Percentiles rank a stretch among this genome's conserved stretches.
phyloP scores from a whole-genome alignment of 2,329 filamentous ascomycete genomes.

The Colletotrichum echinochloae region DNA sequence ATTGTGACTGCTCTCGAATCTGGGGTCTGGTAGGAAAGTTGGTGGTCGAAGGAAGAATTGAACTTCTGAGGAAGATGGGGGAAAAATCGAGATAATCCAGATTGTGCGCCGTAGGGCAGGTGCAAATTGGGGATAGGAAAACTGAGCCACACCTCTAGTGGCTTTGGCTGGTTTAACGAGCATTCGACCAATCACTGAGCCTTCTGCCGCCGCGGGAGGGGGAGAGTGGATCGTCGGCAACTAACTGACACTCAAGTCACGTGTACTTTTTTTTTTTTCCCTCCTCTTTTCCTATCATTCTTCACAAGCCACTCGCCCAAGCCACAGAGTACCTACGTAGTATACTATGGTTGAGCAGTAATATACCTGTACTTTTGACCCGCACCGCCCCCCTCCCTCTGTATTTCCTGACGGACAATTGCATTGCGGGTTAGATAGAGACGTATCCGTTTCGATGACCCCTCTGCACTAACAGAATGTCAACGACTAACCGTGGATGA shows the following conservation, averaged over 20 bases:
- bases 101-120: conserved; percentile 36
- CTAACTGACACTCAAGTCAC: background rate
- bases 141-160: conserved; percentile 10
- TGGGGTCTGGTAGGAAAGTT: conserved; percentile 37
- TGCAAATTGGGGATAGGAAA: background rate
- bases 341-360: too few species aligned
- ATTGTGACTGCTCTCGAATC: conserved; percentile 53
- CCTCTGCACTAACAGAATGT: background rate
- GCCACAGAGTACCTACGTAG: too few species aligned
- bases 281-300: background rate
- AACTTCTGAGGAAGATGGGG: background rate
- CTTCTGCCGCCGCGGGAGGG: background rate
- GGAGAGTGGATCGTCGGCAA: background rate
- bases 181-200: background rate
- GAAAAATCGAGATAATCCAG: conserved; percentile 33
- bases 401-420: background rate
- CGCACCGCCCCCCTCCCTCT: background rate
- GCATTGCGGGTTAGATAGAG: background rate
- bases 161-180: conserved; percentile 1
- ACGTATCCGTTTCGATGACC: background rate
- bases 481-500: background rate
- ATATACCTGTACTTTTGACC: background rate
- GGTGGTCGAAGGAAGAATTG: conserved; percentile 31
- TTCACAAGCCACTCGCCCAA: background rate
- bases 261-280: background rate